Base-by-base conservation (phyloP, 768 basidiomycete genomes). In the Auriscalpium orientale region DNA sequence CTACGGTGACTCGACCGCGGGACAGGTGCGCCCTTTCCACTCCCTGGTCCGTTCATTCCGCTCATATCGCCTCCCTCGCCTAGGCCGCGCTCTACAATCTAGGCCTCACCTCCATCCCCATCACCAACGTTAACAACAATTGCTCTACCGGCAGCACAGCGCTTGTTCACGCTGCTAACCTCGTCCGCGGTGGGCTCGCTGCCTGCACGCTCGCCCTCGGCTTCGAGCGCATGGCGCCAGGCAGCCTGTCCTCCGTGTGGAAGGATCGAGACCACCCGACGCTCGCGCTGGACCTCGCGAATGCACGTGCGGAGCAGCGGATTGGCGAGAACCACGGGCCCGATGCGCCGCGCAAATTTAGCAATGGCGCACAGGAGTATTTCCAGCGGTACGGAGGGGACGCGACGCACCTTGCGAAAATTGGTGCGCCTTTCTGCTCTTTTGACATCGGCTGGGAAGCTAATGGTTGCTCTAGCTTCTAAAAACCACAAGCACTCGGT, bases 61-160 rank as follows among this genome's bases (percentile, higher is more conserved):
- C 10, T 20, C 54, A 18, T 40, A 28, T 28, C 4, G 28, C 22
- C 18, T 34, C 20, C 12, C 22, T 20, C 60, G 49, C 1, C 64
- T 4, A 92, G 83, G 78, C 89, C 15, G 82, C 89, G 8, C 73
- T 93, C 18, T 93, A 92, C 70, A 85, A 83, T 66, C 82, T 92
- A 44, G 91, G 91, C 18, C 77, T 92, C 68, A 92, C 90, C 0
- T 77, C 82, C 36, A 91, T 93, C 56, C 90, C 91, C 0, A 84
- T 93, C 64, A 78, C 85, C 50, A 93, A 92, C 62, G 87, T 92
- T 45, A 91, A 90, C 74, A 92, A 92, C 71, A 89, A 89, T 68
- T 91, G 90, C 64, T 85, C 89, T 4, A 90, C 90, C 0, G 90
- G 89, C 4, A 86, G 85, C 50, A 78, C 87, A 0, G 89, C 91